phyloP scores from a whole-genome alignment of 352 stramenopile species.

The Pythium monospermum region DNA sequence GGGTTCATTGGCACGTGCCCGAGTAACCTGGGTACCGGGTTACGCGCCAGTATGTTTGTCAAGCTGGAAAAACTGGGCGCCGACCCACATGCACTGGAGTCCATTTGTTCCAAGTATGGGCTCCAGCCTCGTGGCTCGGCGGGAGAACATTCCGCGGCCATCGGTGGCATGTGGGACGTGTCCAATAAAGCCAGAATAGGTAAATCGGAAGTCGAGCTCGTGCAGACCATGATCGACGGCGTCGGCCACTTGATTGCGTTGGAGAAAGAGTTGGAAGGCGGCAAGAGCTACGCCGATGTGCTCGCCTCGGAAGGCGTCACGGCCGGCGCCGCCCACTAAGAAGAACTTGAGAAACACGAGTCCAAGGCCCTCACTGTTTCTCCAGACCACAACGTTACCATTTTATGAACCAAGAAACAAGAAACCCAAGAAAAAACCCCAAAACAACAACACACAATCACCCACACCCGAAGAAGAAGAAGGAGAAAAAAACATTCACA shows the following conservation, averaged over 20 bases:
- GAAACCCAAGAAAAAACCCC: no score
- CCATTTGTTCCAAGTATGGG: conserved; percentile 68
- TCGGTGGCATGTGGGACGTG: conserved; percentile 90
- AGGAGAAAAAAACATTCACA: no score
- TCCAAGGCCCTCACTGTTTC: no score
- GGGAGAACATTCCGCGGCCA: conserved; percentile 76
- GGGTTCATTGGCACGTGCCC: conserved; percentile 85
- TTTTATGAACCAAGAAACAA: no score
- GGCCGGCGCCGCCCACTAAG: conserved; percentile 12
- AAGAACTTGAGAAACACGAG: not conserved
- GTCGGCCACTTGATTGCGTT: conserved; percentile 89
- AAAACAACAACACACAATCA: no score
- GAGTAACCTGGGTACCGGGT: conserved; percentile 83
- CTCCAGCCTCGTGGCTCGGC: conserved; percentile 77
- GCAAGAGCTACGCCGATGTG: conserved; percentile 61
- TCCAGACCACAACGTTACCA: no score
- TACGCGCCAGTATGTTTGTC: conserved; percentile 84
- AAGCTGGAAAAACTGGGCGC: conserved; percentile 75
- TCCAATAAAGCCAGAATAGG: conserved; percentile 93
- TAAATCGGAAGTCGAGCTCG: conserved; percentile 92
- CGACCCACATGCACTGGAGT: conserved; percentile 63
- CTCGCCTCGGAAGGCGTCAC: conserved; percentile 53
- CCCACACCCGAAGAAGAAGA: no score
- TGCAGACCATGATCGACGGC: conserved; percentile 95
- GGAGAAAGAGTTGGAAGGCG: conserved; percentile 82